Percentiles rank a stretch among this genome's conserved stretches.
phyloP scores from a whole-genome alignment of 192 early-diverging fungal species.

The Lobosporangium transversale region DNA sequence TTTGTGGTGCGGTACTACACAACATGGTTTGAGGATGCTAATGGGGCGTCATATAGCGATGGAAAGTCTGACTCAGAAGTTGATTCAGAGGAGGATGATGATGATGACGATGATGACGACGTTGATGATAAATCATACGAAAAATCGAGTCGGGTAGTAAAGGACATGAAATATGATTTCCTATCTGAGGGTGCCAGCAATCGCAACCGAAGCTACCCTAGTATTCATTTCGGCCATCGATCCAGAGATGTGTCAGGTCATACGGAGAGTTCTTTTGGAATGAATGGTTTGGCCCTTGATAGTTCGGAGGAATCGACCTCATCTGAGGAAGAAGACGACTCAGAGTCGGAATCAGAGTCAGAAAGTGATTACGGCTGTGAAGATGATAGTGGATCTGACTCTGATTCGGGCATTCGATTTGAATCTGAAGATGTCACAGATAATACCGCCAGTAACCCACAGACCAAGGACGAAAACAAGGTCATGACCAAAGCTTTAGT shows the following conservation, averaged over 20 bases:
- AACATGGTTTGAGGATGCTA: conserved; percentile 87
- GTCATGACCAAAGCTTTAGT: not conserved
- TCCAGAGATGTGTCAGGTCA: conserved; percentile 28
- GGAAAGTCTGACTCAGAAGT: conserved; percentile 39
- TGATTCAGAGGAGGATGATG: conserved; percentile 47
- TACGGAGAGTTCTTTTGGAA: conserved; percentile 46
- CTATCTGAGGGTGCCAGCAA: conserved; percentile 49
- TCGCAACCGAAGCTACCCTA: conserved; percentile 40
- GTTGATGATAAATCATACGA: conserved; percentile 17
- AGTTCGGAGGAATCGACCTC: conserved; percentile 41
- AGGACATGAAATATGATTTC: conserved; percentile 58
- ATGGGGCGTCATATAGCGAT: conserved; percentile 21
- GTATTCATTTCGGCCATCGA: conserved; percentile 40
- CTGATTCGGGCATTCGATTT: conserved; percentile 47
- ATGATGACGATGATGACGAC: conserved; percentile 26
- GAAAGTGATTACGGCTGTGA: conserved; percentile 51
- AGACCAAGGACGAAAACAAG: too few species aligned
- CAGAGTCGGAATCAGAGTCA: conserved; percentile 37
- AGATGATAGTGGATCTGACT: too few species aligned
- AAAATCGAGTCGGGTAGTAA: conserved; percentile 18
- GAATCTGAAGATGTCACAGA: conserved; percentile 48
- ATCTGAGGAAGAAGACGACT: conserved; percentile 15
- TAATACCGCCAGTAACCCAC: conserved; percentile 5
- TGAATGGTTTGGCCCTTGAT: conserved; percentile 51
- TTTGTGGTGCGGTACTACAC: conserved; percentile 91